Evolutionary conservation across 2,329 filamentous ascomycete species (phyloP), one percentile per base, ranked within the genome.

Genomic region (Cladophialophora chaetospira): DNA sequence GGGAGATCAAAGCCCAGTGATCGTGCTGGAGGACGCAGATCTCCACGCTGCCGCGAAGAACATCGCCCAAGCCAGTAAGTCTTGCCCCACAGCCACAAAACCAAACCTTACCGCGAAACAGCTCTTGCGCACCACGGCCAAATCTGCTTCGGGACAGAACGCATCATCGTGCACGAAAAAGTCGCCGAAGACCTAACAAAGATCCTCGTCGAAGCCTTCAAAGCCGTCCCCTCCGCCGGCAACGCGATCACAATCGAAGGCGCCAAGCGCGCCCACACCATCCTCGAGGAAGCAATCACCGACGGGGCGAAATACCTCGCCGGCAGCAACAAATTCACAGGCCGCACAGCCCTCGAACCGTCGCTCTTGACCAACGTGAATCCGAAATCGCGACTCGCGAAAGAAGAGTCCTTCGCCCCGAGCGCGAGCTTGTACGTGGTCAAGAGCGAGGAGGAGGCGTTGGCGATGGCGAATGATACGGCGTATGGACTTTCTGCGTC

Each of bases 91-190:
- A 5, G 6, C 31, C 28, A 31, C 17, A 28, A 8, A 17, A 29
- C 21, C 29, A 19, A 38, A 6, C 19, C 31, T 38, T 11, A 35
- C 11, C 10, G n/a, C 13, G 5, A 21, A 64, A 91, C 91, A 26
- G 87, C 90, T 4, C 77, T 97, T 42, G 96, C 96, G 79, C 96
- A 96, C 77, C 96, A 91, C 38, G 92, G 92, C 10, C 92, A 97
- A 77, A 95, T 90, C 70, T 97, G 92, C 78, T 97, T 92, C 74
- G 88, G 89, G 25, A 79, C 96, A 44, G 92, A 97, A 76, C 82
- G 92, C 21, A 84, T 96, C 8, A 96, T 96, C 65, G 91, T 96
- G 2, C 85, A 92, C 65, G 88, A 89, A 66, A 85, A 83, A 65
- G 84, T 96, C 31, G 85, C 96, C 70, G 89, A 95, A 67, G 77